Evolutionary conservation across 495 filamentous ascomycete genomes (phyloP), one percentile per base, ranked within the genome.

Genomic region (Jackrogersella minutella): DNA sequence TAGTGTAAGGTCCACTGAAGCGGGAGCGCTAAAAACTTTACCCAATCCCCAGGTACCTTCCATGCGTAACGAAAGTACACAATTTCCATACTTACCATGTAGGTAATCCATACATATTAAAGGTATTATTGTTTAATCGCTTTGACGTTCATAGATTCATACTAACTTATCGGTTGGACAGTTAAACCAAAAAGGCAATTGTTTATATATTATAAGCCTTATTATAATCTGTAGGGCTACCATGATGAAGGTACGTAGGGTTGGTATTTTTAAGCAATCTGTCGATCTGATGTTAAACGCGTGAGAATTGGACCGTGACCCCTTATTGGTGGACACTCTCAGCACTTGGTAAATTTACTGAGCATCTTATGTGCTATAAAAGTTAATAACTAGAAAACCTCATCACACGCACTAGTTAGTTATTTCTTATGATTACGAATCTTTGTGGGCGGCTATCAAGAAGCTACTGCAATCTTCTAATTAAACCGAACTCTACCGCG

Each of bases 11-110:
- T 69, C 61, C 57, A 64, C 66, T 65, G 56, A 61, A 58, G 61
- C 66, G 66, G 61, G 66, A 65, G 51, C 47, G 49, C 66, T 69
- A 69, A 64, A 44, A 52, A 43, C 31, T 41, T 17, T 43, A 41
- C 44, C 41, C 30, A 28, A 17, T 16, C 5, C 17, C 49, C 17
- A 52, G 31, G 49, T 36, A 36, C 16, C 22, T 6, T 6, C 3
- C n/a, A n/a, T n/a, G n/a, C n/a, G n/a, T n/a, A n/a, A n/a, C n/a
- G n/a, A n/a, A n/a, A n/a, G n/a, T n/a, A n/a, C n/a, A n/a, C n/a
- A n/a, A n/a, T n/a, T n/a, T n/a, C n/a, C n/a, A n/a, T n/a, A n/a
- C n/a, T n/a, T n/a, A n/a, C n/a, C n/a, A n/a, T n/a, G n/a, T n/a
- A n/a, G n/a, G n/a, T n/a, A n/a, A n/a, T n/a, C n/a, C n/a, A n/a